Conservation (phyloP, 805 yeast genomes). For the Starmerella khaoyaiensis region DNA sequence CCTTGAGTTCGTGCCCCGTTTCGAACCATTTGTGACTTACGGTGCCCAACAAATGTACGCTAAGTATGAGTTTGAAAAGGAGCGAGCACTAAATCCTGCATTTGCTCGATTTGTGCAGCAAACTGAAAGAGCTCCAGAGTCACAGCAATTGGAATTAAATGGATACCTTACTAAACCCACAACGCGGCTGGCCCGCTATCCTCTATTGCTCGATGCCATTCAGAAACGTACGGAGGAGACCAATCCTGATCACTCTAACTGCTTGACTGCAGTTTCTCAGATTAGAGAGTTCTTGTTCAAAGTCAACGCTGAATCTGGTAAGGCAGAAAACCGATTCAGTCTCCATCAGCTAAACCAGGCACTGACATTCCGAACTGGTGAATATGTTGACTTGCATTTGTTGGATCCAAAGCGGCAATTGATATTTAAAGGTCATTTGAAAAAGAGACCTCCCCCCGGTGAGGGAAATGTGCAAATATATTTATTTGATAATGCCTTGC, state of each 20-base stretch:
- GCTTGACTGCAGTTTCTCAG: constrained; percentile 61
- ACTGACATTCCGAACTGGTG: constrained; percentile 67
- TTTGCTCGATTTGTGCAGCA: constrained; percentile 92
- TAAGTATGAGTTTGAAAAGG: constrained; percentile 87
- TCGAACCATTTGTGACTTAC: constrained; percentile 85
- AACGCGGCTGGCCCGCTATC: constrained; percentile 90
- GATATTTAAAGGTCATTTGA: constrained; percentile 61
- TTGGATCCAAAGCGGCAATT: constrained; percentile 71
- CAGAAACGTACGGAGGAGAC: constrained; percentile 70
- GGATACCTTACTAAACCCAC: constrained; percentile 92
- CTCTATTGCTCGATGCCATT: constrained; percentile 67
- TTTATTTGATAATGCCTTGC: constrained; percentile 72
- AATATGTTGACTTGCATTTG: constrained; percentile 72
- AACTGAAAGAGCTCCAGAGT: constrained; percentile 70
- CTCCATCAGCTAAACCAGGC: constrained; percentile 76
- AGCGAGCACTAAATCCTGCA: constrained; percentile 74
- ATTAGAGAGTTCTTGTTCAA: constrained; percentile 62
- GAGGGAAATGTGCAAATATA: constrained; percentile 77
- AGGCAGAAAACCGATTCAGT: constrained; percentile 82
- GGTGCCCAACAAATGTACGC: constrained; percentile 94
- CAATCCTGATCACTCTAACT: constrained; percentile 54
- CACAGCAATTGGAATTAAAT: constrained; percentile 78
- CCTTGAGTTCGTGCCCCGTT: constrained; percentile 66
- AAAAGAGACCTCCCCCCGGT: constrained; percentile 50
- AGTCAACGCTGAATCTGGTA: constrained; percentile 82